Evolutionary conservation across 352 stramenopile species (phyloP).

Genomic region (Phytophthora capsici): DNA sequence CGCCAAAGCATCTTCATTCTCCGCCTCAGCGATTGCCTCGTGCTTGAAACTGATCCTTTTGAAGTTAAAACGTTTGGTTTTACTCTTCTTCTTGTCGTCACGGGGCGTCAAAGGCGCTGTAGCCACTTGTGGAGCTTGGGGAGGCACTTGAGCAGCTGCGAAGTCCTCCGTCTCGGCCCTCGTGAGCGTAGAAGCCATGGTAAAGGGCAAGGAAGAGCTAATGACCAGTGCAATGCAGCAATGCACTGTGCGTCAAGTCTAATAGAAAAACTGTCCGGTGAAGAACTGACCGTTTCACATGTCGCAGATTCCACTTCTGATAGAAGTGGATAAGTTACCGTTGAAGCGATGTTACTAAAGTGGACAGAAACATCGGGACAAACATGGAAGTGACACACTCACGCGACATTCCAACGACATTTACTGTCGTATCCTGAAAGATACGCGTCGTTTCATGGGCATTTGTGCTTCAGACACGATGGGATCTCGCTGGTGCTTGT

Average conservation of each 20-base stretch:
- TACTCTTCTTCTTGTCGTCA: constrained; percentile 9
- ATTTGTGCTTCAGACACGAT: constrained; percentile 9
- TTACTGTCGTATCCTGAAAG: neutral
- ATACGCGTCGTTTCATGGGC: neutral
- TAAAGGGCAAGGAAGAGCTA: constrained; percentile 3
- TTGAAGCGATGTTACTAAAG: neutral
- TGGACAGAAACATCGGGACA: constrained; percentile 5
- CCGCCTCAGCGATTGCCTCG: constrained; percentile 33
- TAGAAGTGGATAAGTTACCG: too few species aligned
- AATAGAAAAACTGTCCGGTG: neutral
- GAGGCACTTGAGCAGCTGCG: constrained; percentile 48
- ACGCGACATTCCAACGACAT: constrained; percentile 3
- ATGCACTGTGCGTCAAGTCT: neutral
- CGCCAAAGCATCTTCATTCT: constrained; percentile 22
- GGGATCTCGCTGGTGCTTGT: neutral
- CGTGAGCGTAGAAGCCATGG: constrained; percentile 51
- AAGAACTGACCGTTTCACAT: neutral
- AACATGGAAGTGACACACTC: neutral
- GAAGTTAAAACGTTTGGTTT: constrained; percentile 38
- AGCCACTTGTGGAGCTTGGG: constrained; percentile 35
- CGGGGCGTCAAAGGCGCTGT: neutral
- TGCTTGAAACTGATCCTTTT: constrained; percentile 32
- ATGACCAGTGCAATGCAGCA: constrained; percentile 15
- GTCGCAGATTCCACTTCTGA: too few species aligned
- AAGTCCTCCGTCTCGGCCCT: constrained; percentile 74